phyloP scores from a whole-genome alignment of 2,329 filamentous ascomycete genomes.

The Cercospora sesami region DNA sequence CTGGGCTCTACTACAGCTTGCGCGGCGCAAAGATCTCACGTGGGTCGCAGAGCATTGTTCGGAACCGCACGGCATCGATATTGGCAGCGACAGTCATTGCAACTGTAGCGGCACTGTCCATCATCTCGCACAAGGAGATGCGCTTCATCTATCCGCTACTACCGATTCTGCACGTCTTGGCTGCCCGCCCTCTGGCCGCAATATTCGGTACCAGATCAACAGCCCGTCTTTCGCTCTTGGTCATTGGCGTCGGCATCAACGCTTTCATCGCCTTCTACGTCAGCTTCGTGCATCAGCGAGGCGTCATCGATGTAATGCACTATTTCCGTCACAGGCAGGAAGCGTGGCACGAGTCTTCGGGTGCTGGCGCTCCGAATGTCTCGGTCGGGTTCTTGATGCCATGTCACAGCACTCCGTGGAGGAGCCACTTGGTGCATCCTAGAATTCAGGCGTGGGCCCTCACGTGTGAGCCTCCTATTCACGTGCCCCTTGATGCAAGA shows the following conservation, averaged over 20 bases:
- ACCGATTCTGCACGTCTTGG: conserved; percentile 78
- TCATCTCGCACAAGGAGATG: conserved; percentile 93
- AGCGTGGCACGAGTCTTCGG: conserved; percentile 25
- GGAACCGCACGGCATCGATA: conserved; percentile 42
- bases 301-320: conserved; percentile 70
- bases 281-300: conserved; percentile 75
- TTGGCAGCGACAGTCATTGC: conserved; percentile 59
- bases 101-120: conserved; percentile 65
- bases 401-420: conserved; percentile 95
- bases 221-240: conserved; percentile 54
- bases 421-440: conserved; percentile 77
- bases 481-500: conserved; percentile 63
- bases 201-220: conserved; percentile 58
- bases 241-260: conserved; percentile 63
- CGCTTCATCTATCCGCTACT: conserved; percentile 94
- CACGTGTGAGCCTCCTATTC: conserved; percentile 84
- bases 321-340: conserved; percentile 67
- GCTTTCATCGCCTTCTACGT: conserved; percentile 71
- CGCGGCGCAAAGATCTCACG: neutral
- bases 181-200: conserved; percentile 63
- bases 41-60: conserved; percentile 1
- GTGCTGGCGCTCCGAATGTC: conserved; percentile 37
- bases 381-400: conserved; percentile 83
- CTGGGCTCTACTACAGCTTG: conserved; percentile 59
- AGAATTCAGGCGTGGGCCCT: conserved; percentile 77